phyloP scores from a whole-genome alignment of 2,329 filamentous ascomycete species.

The Karstenula rhodostoma region DNA sequence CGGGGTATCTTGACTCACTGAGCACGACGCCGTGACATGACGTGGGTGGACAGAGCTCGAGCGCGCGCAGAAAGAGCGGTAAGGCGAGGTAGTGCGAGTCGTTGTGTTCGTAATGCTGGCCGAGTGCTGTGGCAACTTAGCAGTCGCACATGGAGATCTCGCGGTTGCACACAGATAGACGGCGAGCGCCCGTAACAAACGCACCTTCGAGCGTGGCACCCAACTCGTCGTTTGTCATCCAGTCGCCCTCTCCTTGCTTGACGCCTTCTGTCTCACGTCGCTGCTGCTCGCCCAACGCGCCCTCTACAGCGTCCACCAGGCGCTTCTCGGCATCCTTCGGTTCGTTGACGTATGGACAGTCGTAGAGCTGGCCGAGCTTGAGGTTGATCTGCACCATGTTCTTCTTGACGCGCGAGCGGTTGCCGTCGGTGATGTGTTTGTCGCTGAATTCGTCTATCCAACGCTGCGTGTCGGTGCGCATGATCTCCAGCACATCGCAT shows the following conservation, averaged over 20 bases:
- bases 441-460: slow-evolving; percentile 58
- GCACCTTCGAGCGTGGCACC: slow-evolving; percentile 76
- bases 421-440: slow-evolving; percentile 50
- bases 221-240: slow-evolving; percentile 75
- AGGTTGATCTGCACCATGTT: slow-evolving; percentile 79
- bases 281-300: slow-evolving; percentile 76
- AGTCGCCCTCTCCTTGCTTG: slow-evolving; percentile 74
- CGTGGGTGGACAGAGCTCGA: slow-evolving; percentile 69
- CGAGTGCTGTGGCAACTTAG: slow-evolving; percentile 66
- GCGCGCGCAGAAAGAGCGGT: slow-evolving; percentile 85
- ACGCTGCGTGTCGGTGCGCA: slow-evolving; percentile 71
- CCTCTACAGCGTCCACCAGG: slow-evolving; percentile 83
- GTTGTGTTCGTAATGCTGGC: slow-evolving; percentile 75
- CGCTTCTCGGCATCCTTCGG: slow-evolving; percentile 76
- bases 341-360: slow-evolving; percentile 77
- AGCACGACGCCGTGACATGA: slow-evolving; percentile 82
- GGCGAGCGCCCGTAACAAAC: slow-evolving; percentile 24
- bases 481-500: slow-evolving; percentile 79
- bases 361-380: slow-evolving; percentile 86
- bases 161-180: slow-evolving; percentile 19
- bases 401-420: slow-evolving; percentile 72
- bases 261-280: slow-evolving; percentile 72
- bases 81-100: slow-evolving; percentile 82
- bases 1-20: slow-evolving; percentile 60
- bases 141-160: slow-evolving; percentile 21